Evolutionary conservation across 2,329 filamentous ascomycete genomes (phyloP).

Genomic region (Pseudocercospora musae): DNA sequence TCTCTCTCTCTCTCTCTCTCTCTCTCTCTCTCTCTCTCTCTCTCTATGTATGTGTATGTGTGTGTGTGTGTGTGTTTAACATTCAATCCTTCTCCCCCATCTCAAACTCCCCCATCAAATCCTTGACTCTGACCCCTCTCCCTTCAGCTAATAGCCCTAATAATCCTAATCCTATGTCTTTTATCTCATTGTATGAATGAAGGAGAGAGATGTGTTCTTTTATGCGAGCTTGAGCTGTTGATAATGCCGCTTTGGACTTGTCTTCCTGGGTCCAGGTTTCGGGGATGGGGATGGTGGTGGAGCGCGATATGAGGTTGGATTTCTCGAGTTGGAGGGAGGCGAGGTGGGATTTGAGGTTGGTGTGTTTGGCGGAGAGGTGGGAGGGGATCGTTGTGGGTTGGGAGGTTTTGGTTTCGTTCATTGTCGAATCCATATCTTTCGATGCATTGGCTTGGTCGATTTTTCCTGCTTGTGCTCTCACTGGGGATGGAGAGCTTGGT

Average conservation of each 20-base stretch:
- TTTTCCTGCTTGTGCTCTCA: neutral
- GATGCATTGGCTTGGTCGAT: neutral
- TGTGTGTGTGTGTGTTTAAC: too few relatives aligned
- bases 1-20: too few relatives aligned
- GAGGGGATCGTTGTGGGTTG: too few relatives aligned
- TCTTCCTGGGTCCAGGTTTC: conserved; percentile 16
- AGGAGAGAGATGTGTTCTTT: conserved; percentile 62
- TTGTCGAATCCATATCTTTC: neutral
- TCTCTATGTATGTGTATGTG: too few relatives aligned
- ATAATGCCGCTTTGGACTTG: conserved; percentile 32
- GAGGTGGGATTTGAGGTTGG: conserved; percentile 48
- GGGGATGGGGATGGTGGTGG: conserved; percentile 24
- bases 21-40: too few relatives aligned
- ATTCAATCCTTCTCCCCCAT: conserved; percentile 44
- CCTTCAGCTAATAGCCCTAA: conserved; percentile 66
- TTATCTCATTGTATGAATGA: conserved; percentile 69
- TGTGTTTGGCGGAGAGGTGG: conserved; percentile 23
- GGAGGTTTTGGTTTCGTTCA: too few relatives aligned
- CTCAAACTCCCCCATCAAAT: conserved; percentile 50
- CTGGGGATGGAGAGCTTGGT: conserved; percentile 16
- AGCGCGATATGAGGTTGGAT: conserved; percentile 31
- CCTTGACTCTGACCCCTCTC: conserved; percentile 53
- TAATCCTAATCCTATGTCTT: conserved; percentile 63
- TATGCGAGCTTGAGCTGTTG: conserved; percentile 52
- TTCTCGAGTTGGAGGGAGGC: conserved; percentile 46